phyloP scores from a whole-genome alignment of 2,329 filamentous ascomycete genomes.

The Colletotrichum nymphaeae region DNA sequence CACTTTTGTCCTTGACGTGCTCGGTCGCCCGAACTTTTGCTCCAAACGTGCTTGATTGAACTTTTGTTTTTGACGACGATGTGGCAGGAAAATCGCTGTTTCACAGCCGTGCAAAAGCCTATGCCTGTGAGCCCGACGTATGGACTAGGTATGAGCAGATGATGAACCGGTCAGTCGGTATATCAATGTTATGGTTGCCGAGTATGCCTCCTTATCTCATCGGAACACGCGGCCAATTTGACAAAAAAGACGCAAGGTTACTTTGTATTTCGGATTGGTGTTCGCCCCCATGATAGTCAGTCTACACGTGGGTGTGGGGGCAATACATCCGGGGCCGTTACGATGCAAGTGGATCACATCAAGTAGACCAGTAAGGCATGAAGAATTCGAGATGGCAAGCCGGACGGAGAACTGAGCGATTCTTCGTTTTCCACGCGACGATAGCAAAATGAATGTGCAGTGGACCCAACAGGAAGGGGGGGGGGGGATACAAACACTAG shows the following conservation, averaged over 20 bases:
- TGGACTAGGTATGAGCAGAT: background rate
- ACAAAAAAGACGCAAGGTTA: background rate
- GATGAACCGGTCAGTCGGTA: background rate
- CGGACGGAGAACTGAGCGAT: background rate
- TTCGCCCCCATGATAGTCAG: background rate
- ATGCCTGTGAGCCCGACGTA: background rate
- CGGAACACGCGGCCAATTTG: background rate
- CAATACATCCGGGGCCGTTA: background rate
- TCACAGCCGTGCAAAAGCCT: background rate
- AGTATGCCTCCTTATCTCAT: background rate
- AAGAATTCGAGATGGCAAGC: background rate
- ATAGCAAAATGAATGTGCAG: no score
- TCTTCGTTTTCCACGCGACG: background rate
- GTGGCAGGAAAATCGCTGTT: background rate
- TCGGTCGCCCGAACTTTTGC: slow-evolving; percentile 39
- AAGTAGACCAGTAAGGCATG: background rate
- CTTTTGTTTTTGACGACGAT: slow-evolving; percentile 40
- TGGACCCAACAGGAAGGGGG: no score
- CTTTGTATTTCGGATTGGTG: background rate
- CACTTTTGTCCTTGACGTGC: slow-evolving; percentile 27
- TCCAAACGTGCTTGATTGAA: slow-evolving; percentile 46
- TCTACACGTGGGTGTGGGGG: background rate
- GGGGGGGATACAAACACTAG: no score
- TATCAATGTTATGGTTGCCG: background rate
- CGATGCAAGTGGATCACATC: background rate